Base-by-base conservation (phyloP, 345 rosid genomes). In the Arabidopsis arenosa region DNA sequence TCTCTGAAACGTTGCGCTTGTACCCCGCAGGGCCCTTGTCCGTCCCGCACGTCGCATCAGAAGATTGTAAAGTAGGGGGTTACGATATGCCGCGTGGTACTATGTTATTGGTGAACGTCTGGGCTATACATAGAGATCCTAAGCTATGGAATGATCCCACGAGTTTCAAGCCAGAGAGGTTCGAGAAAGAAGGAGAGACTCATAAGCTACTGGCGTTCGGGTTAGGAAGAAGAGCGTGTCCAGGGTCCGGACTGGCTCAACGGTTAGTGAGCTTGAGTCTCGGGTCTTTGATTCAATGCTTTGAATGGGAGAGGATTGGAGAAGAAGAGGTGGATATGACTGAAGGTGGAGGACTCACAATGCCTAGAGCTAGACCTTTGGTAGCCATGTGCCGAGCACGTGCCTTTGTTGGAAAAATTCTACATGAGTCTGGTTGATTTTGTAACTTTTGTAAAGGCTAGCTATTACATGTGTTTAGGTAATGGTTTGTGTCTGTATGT, bases 121-220 rank as follows among this genome's bases (percentile, higher is more conserved):
- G 66, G 66, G 60, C 61, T 3, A 51, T 68, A 26, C 61, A 18
- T 1, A 53, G 60, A 51, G 72, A 51, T 35, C 72, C 61, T 13
- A 17, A 13, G 5, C 3, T 68, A 0, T 87, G 89, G 89, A 75
- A 85, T 0, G 80, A 85, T 56, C 81, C 82, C 0, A 32, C 7
- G 3, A 67, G 57, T 26, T 87, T 87, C 14, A 71, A 45, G 35
- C 91, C 90, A 0, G 88, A 84, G 59, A 83, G 88, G 61, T 86
- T 83, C 30, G 72, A 77, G 18, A 68, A 39, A 51, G 62, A 68
- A 53, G 72, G 62, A 13, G 61, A 53, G 61, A 26, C 7, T 4
- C 45, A 26, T 6, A 62, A 62, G 6, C 35, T 62, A 21, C 23
- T 41, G 6, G 1, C 66, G 18, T 41, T 62, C 7, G 71, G 71